Evolutionary conservation across 192 early-diverging fungal genomes (phyloP).

Genomic region (Coemansia sp.): DNA sequence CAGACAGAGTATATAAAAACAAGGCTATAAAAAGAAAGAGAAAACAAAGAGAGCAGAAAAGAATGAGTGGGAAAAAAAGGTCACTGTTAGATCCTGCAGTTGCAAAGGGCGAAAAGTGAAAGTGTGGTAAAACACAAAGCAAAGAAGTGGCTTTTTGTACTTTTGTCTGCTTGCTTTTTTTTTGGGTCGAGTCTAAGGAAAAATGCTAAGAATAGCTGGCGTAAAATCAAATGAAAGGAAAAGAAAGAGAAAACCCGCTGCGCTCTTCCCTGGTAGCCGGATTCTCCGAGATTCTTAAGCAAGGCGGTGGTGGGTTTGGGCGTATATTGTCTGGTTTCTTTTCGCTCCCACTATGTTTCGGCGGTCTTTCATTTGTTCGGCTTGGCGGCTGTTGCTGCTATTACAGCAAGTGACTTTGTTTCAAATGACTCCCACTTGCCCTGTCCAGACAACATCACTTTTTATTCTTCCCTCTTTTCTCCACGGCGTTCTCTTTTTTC

Average conservation of each 20-base stretch:
- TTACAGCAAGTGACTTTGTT: not conserved
- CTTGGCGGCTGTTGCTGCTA: not conserved
- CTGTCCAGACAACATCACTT: too few species aligned
- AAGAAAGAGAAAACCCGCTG: too few species aligned
- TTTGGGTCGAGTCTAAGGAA: too few species aligned
- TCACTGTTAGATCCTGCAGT: too few species aligned
- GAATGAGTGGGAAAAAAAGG: not conserved
- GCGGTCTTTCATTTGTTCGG: not conserved
- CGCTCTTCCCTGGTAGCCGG: too few species aligned
- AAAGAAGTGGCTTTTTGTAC: not conserved
- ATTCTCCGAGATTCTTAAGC: not conserved
- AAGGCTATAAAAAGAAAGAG: slow-evolving; percentile 10
- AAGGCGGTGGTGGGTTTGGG: too few species aligned
- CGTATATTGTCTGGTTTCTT: not conserved
- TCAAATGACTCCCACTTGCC: not conserved
- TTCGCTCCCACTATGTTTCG: not conserved
- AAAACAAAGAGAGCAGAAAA: slow-evolving; percentile 1
- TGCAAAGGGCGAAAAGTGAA: not conserved
- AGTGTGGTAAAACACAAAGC: too few species aligned
- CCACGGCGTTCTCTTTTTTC: not conserved
- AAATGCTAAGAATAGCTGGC: too few species aligned
- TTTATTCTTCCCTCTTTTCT: not conserved
- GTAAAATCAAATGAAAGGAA: too few species aligned
- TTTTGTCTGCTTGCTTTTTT: not conserved
- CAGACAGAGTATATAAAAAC: slow-evolving; percentile 3